Base-by-base conservation (phyloP, 2,329 filamentous ascomycete genomes). In the Verticillium nonalfalfae region DNA sequence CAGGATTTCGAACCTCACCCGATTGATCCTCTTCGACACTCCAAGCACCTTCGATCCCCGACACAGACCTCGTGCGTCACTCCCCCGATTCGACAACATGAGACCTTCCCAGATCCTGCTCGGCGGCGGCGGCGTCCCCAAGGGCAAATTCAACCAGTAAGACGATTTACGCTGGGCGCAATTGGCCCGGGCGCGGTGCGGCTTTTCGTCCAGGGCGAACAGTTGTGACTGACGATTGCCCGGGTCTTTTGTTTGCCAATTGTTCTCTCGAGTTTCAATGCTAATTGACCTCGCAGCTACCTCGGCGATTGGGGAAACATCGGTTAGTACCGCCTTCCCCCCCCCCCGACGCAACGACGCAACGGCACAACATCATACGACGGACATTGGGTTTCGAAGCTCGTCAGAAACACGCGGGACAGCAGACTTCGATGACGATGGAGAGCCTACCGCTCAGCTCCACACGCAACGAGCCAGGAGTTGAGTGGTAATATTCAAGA, bases 221-320 rank as follows among this genome's bases (percentile, higher is more conserved):
- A 35, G 55, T 58, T 36, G 35, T 21, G 45, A 57, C 45, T 21
- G 18, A 36, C 38, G 18, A 36, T 38, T 45, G n/a, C 38, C 52
- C 39, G 40, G 38, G 50, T 10, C 14, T 36, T 54, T 55, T 59
- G 62, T 61, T 56, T 38, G 26, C 2, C 26, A 31, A 31, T 61
- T 2, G 40, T 1, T 18, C 34, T 59, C 21, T 11, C 33, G 9
- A 9, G 21, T 18, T 6, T 5, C 13, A 7, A 35, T 65, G 62
- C 71, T 73, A 58, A 72, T 63, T 7, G 33, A 60, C 63, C 64
- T 21, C 65, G 67, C 69, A 93, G 90, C 74, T 93, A 81, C 76
- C 78, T 93, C 63, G 90, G 90, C 69, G 78, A 78, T 75, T 94
- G 90, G 89, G 90, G 90, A 71, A 79, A 81, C 71, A 79, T 93